phyloP scores from a whole-genome alignment of 257 asterid genomes.

The Agastache rugosa region DNA sequence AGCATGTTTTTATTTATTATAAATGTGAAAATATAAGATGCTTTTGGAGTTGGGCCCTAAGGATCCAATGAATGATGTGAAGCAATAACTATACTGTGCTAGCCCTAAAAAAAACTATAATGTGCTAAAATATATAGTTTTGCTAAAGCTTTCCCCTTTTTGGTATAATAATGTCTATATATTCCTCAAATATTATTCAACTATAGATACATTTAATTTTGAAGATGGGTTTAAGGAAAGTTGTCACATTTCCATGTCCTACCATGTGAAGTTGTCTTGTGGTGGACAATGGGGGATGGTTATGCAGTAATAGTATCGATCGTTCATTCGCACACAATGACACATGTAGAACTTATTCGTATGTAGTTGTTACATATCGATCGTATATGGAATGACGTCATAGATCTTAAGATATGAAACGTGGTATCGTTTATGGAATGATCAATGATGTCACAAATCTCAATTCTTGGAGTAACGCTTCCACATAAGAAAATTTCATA shows the following conservation, averaged over 20 bases:
- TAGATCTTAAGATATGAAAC: not conserved
- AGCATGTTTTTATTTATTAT: conserved; percentile 15
- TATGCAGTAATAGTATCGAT: not conserved
- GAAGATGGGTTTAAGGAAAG: conserved; percentile 4
- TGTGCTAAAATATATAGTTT: not conserved
- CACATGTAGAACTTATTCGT: not conserved
- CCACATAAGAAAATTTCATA: no score
- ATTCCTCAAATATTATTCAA: not conserved
- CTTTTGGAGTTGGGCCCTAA: conserved; percentile 36
- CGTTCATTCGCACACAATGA: not conserved
- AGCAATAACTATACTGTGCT: conserved; percentile 16
- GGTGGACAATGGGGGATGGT: not conserved
- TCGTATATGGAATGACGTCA: not conserved
- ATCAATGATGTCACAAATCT: no score
- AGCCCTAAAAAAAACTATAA: not conserved
- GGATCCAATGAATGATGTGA: conserved; percentile 37
- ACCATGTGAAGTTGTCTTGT: not conserved
- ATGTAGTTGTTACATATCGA: not conserved
- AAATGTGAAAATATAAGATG: conserved; percentile 24
- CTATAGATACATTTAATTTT: not conserved
- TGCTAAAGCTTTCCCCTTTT: not conserved
- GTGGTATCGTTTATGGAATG: no score
- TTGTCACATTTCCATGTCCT: not conserved
- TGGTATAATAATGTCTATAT: conserved; percentile 8
- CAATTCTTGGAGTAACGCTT: no score